Base-by-base conservation (phyloP, 108 stramenopile genomes). In the Halocafeteria seosinensis region DNA sequence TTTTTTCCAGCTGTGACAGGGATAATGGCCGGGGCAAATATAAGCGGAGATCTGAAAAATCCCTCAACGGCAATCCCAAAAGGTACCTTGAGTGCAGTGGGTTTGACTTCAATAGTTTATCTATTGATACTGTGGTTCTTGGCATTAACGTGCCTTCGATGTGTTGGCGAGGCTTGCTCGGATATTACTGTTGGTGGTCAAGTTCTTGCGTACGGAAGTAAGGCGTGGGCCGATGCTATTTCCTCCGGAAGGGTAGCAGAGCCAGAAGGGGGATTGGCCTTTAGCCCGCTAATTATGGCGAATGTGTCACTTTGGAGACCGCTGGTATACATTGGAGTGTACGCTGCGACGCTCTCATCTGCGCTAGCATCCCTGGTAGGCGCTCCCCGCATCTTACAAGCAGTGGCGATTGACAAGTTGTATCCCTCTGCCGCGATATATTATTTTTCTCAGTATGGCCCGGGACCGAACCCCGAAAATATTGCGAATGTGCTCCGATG, bases 1-100 rank as follows among this genome's bases (percentile, higher is more conserved):
- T 84, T 85, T 57, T 87, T 84, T 63, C 86, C 86, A 23, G 72
- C 76, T 25, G 84, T 84, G 50, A 87, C 85, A n/a, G 86, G 86
- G 6, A 83, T 87, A 61, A 76, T 87, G 75, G 78, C 83, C 5
- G 86, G 86, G 26, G 73, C 79, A 25, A 76, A 79, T 55, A 80
- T 79, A 4, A 72, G 64, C 3, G 81, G 77, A 24, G 73, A 73
- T 13, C 77, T 87, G 31, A 76, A 73, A 52, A 67, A 78, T 63
- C 85, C 87, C 37, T 65, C 73, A 3, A 47, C 61, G 11, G 70
- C 74, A 13, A 85, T 87, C 27, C 87, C 87, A 0, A 77, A 68
- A 55, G 87, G 87, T 32, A 87, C 83, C 24, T 58, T 87, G 34
- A 27, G 62, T 13, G 76, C 81, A 21, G 61, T 67, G 60, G 3